Evolutionary conservation across 139 green algal species (phyloP).

Genomic region (Tetratostichococcus sp.): DNA sequence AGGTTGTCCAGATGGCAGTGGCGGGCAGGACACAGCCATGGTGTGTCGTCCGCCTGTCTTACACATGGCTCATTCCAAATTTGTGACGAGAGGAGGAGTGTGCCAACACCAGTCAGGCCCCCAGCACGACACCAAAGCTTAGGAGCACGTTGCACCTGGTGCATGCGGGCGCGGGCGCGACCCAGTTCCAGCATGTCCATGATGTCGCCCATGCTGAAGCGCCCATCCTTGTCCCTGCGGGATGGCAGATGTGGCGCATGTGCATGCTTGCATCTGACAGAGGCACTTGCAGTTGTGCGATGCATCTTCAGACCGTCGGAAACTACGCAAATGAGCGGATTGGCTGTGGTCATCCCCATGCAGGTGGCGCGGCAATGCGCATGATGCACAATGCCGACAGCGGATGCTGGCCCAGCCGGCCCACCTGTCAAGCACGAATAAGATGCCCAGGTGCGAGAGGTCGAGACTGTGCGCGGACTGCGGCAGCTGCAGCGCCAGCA

Average conservation of each 20-base stretch:
- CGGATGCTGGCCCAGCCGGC: background rate
- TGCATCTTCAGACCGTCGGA: too few relatives aligned
- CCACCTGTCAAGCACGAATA: slow-evolving; percentile 47
- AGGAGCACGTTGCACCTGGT: slow-evolving; percentile 5
- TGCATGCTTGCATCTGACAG: too few relatives aligned
- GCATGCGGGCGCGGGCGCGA: slow-evolving; percentile 2
- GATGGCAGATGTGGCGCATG: too few relatives aligned
- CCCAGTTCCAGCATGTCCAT: slow-evolving; percentile 23
- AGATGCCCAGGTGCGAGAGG: slow-evolving; percentile 21
- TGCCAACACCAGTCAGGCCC: too few relatives aligned
- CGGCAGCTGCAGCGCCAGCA: slow-evolving; percentile 11
- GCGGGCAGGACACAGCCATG: too few relatives aligned
- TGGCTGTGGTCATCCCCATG: background rate
- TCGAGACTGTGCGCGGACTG: slow-evolving; percentile 12
- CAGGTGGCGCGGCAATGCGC: background rate
- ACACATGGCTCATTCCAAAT: too few relatives aligned
- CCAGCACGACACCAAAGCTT: too few relatives aligned
- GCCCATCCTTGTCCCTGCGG: slow-evolving; percentile 33
- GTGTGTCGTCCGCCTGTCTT: too few relatives aligned
- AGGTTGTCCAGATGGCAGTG: too few relatives aligned
- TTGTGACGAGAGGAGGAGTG: too few relatives aligned
- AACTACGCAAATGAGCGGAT: too few relatives aligned
- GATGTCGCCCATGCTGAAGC: slow-evolving; percentile 32
- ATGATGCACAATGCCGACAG: background rate
- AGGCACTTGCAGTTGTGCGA: too few relatives aligned